Conservation (phyloP, 305 asterid genomes). For the Fraxinus sp. region DNA sequence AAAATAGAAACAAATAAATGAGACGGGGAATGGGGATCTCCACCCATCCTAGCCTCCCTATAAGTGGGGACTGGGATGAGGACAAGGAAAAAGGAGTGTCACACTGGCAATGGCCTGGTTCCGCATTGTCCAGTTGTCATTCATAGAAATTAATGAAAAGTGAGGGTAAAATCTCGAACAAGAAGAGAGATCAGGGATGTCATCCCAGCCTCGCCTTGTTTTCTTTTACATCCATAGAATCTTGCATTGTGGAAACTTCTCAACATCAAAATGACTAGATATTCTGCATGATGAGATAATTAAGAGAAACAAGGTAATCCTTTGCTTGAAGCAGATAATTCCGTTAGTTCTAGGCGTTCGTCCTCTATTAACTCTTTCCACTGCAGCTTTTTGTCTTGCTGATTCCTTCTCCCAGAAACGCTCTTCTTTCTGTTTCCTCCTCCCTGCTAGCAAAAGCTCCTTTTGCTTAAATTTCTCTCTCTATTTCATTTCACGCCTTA, state of each 20-base stretch:
- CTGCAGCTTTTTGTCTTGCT: slow-evolving; percentile 32
- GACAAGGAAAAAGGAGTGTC: too few species aligned
- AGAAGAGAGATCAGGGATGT: too few species aligned
- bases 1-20: not conserved
- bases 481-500: slow-evolving; percentile 91
- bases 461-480: slow-evolving; percentile 85
- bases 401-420: slow-evolving; percentile 67
- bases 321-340: slow-evolving; percentile 83
- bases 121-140: too few species aligned
- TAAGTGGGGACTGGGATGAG: too few species aligned
- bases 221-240: slow-evolving; percentile 26
- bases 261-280: slow-evolving; percentile 68
- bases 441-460: slow-evolving; percentile 75
- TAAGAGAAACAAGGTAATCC: slow-evolving; percentile 72
- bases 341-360: slow-evolving; percentile 96
- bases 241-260: too few species aligned
- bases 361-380: slow-evolving; percentile 93
- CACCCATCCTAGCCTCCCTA: not conserved
- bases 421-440: slow-evolving; percentile 85
- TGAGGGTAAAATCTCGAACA: too few species aligned
- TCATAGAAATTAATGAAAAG: too few species aligned
- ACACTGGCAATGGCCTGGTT: too few species aligned
- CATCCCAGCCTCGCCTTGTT: too few species aligned
- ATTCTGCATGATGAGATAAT: slow-evolving; percentile 69
- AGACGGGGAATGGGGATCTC: not conserved